Percentiles rank a stretch among this genome's conserved stretches.
Evolutionary conservation across 2,329 filamentous ascomycete genomes (phyloP).

Genomic region (Dactylonectria estremocensis): DNA sequence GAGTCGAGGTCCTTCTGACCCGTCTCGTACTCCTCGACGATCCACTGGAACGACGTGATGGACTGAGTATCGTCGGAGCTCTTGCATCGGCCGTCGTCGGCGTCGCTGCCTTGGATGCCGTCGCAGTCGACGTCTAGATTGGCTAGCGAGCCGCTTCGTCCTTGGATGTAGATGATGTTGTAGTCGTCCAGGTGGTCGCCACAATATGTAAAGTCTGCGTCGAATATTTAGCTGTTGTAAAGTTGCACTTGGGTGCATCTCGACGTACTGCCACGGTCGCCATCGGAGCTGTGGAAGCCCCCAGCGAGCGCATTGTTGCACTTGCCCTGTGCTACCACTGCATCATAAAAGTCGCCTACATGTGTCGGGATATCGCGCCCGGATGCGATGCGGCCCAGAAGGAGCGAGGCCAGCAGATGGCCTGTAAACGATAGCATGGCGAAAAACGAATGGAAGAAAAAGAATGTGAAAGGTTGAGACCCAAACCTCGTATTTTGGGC

Average conservation of each 20-base stretch:
- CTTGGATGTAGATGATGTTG: conserved; percentile 65
- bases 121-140: conserved; percentile 75
- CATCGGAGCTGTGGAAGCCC: conserved; percentile 58
- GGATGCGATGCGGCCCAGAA: conserved; percentile 37
- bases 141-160: conserved; percentile 57
- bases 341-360: conserved; percentile 58
- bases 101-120: conserved; percentile 60
- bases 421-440: conserved; percentile 37
- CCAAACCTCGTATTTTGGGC: too few relatives aligned
- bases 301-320: conserved; percentile 57
- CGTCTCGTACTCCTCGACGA: conserved; percentile 55
- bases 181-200: conserved; percentile 59
- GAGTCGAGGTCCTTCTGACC: conserved; percentile 62
- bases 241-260: background rate
- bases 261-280: conserved; percentile 54
- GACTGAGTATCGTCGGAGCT: conserved; percentile 61
- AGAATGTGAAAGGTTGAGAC: background rate
- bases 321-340: conserved; percentile 53
- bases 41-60: conserved; percentile 63
- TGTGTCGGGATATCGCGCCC: conserved; percentile 58
- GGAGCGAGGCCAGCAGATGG: conserved; percentile 38
- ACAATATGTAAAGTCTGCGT: conserved; percentile 60
- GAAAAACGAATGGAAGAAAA: background rate
- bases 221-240: background rate
- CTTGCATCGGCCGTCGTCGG: conserved; percentile 61